Percentiles rank a stretch among this genome's conserved stretches.
Conservation (phyloP, 495 filamentous ascomycete genomes). For the Astrothelium subdiscretum region DNA sequence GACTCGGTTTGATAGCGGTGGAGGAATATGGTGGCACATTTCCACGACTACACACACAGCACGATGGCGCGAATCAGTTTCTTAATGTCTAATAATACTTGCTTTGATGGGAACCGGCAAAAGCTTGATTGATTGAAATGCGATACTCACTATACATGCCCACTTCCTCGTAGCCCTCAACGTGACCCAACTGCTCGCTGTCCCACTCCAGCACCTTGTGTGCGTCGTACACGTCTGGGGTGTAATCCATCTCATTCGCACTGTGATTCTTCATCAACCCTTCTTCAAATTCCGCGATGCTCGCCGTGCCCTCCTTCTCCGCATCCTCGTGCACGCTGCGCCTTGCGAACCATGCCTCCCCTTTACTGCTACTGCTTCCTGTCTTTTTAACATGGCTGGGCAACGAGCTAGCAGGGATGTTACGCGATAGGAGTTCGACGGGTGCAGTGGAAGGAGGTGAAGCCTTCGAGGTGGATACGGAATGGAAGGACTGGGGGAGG, state of each 20-base stretch:
- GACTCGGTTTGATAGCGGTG: slow-evolving; percentile 40
- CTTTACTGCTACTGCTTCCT: slow-evolving; percentile 10
- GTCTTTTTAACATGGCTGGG: slow-evolving; percentile 14
- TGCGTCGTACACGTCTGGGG: slow-evolving; percentile 51
- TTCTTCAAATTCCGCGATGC: slow-evolving; percentile 51
- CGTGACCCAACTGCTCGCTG: slow-evolving; percentile 26
- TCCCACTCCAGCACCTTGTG: slow-evolving; percentile 44
- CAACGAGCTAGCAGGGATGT: slow-evolving; percentile 31
- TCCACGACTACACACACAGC: slow-evolving; percentile 24
- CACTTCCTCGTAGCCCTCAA: slow-evolving; percentile 38
- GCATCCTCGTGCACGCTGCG: slow-evolving; percentile 49
- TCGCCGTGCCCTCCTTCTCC: slow-evolving; percentile 44
- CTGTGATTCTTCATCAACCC: slow-evolving; percentile 52
- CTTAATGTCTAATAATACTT: neutral
- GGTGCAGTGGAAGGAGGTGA: slow-evolving; percentile 35
- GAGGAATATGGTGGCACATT: slow-evolving; percentile 39
- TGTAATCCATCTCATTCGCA: slow-evolving; percentile 59
- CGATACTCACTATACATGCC: slow-evolving; percentile 36
- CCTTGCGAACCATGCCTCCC: slow-evolving; percentile 60
- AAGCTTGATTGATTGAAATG: neutral
- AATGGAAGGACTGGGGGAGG: slow-evolving; percentile 29
- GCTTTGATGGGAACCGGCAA: neutral
- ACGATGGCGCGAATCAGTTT: neutral
- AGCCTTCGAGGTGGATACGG: slow-evolving; percentile 31
- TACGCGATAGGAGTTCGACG: slow-evolving; percentile 36